phyloP scores from a whole-genome alignment of 768 basidiomycete species.

The Macrocybe gigantea region DNA sequence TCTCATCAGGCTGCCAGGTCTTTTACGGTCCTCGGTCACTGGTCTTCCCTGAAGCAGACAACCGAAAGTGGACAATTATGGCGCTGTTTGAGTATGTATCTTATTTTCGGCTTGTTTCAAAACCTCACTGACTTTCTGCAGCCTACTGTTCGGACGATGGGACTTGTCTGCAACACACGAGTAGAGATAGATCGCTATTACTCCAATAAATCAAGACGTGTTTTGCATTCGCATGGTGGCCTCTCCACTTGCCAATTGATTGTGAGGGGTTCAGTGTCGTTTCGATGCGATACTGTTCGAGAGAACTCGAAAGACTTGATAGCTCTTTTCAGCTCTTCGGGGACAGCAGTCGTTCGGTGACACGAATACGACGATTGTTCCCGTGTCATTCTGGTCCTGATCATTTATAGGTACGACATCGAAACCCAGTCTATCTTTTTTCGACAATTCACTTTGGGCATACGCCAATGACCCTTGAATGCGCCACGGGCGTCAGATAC shows the following conservation, averaged over 20 bases:
- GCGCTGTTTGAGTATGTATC: constrained; percentile 77
- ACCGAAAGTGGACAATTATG: constrained; percentile 97
- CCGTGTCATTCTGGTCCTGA: too few relatives aligned
- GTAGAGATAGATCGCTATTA: neutral
- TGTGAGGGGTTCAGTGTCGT: too few relatives aligned
- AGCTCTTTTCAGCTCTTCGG: too few relatives aligned
- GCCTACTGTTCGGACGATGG: constrained; percentile 46
- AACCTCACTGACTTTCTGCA: constrained; percentile 19
- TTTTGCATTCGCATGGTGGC: constrained; percentile 3
- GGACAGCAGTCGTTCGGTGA: too few relatives aligned
- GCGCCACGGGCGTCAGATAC: too few relatives aligned
- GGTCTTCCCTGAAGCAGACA: constrained; percentile 93
- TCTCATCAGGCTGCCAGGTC: constrained; percentile 42
- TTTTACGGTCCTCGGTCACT: constrained; percentile 91
- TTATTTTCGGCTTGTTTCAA: constrained; percentile 1
- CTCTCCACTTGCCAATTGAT: neutral
- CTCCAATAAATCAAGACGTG: neutral
- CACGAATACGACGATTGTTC: too few relatives aligned
- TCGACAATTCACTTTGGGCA: too few relatives aligned
- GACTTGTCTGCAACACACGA: constrained; percentile 15
- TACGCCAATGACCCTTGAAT: too few relatives aligned
- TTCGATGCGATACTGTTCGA: too few relatives aligned
- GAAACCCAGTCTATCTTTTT: too few relatives aligned
- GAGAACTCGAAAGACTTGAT: too few relatives aligned
- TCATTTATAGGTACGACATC: too few relatives aligned